These are phyloP conservation scores for Colletotrichum musae DNA, from an alignment of 2,329 filamentous ascomycete species.

Conservation along the genomic window DNA sequence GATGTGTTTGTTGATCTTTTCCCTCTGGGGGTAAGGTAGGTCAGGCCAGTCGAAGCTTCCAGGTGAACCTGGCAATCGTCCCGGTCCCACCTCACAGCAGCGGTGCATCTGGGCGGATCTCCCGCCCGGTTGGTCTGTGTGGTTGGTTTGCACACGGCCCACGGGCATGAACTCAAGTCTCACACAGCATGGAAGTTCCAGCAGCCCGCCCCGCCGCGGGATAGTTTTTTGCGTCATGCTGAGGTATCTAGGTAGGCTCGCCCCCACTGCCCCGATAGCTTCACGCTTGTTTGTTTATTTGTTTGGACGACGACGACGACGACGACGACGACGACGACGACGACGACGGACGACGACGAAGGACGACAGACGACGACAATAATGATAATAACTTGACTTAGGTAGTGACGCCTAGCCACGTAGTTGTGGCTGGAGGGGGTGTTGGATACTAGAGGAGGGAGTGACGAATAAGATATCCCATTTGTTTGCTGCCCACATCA, in stretches of 20 bases:
- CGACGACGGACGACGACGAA: no score
- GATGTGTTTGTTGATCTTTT: slow-evolving; percentile 29
- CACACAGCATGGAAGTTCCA: not conserved
- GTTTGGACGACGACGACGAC: not conserved
- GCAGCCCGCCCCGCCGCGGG: slow-evolving; percentile 14
- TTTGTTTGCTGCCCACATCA: not conserved
- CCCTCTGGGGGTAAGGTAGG: slow-evolving; percentile 6
- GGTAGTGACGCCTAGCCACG: no score
- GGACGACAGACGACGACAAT: no score
- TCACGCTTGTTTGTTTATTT: not conserved
- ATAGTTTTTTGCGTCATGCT: slow-evolving; percentile 22
- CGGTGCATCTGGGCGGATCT: slow-evolving; percentile 21
- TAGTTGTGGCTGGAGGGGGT: no score
- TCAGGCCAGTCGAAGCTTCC: slow-evolving; percentile 37
- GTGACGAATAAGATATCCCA: not conserved
- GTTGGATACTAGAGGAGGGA: no score
- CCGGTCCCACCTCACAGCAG: slow-evolving; percentile 19
- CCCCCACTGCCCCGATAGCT: not conserved
- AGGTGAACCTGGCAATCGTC: slow-evolving; percentile 36
- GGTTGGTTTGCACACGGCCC: no score
- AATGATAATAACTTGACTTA: no score
- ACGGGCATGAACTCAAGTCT: not conserved
- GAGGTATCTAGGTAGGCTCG: not conserved
- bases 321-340: no score
- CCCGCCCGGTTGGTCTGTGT: slow-evolving; percentile 25